Evolutionary conservation across 148 eudicot species (phyloP), one percentile per base, ranked within the genome.

Genomic region (Cornus kousa): DNA sequence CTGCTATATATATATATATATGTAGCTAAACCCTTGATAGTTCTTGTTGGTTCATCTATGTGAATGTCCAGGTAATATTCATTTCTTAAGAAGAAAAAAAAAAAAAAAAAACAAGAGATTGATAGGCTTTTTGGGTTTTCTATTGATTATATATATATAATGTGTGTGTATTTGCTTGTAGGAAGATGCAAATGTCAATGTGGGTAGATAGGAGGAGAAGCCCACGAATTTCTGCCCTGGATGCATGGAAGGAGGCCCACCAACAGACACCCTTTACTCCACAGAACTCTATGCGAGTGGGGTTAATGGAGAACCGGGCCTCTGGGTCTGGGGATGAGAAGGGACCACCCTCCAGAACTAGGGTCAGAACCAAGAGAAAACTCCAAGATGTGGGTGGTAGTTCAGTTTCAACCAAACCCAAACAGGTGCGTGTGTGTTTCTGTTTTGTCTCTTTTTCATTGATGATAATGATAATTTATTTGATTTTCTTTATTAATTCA

Each of bases 221-320:
- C 86, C 85, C 85, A 0, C 72, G 89, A 76, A 81, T 86, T 67
- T 81, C 86, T 33, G 81, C 89, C 80, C 59, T 69, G 55, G 82
- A 70, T 70, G 65, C 40, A 66, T 60, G 78, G 78, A 75, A 75
- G 57, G 68, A 46, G 22, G 23, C 66, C 80, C 62, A 70, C 69
- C 66, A 7, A 67, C 67, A 62, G n/a, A 32, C 17, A 57, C 74
- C 60, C 32, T 78, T 53, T 67, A 14, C 60, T 57, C 22, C 68
- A 62, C n/a, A 79, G 60, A 66, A 35, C 37, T 35, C 37, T 35
- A 35, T 35, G 37, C 37, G 14, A 40, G 10, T 8, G 68, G 10
- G 46, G 33, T 5, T 33, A 17, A n/a, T 43, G 7, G 28, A 33
- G 23, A 53, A 31, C 14, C 9, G 17, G 14, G 14, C 12, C 9